Conservation (phyloP, 1,284 basidiomycete genomes). For the Cutaneotrichosporon cavernicola region DNA sequence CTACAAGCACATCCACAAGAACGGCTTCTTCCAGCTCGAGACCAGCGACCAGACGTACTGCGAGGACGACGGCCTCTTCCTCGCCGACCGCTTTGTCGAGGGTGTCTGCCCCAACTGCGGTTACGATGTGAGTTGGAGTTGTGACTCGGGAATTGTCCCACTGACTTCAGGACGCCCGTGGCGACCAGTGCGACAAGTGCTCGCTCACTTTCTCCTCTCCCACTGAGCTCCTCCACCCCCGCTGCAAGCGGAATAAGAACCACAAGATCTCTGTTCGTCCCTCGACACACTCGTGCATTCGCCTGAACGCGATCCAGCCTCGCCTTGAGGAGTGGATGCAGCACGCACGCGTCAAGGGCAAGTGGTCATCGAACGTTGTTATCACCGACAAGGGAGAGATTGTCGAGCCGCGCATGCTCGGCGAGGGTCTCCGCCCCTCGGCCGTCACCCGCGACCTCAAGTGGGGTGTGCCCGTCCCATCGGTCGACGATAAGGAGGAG, state of each 20-base stretch:
- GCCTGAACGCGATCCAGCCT: conserved; percentile 79
- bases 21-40: conserved; percentile 74
- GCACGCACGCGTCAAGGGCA: conserved; percentile 71
- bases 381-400: conserved; percentile 83
- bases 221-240: conserved; percentile 90
- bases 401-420: conserved; percentile 84
- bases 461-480: conserved; percentile 94
- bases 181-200: conserved; percentile 97
- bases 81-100: conserved; percentile 93
- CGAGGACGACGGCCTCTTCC: conserved; percentile 84
- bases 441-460: conserved; percentile 91
- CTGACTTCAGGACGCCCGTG: conserved; percentile 78
- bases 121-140: conserved; percentile 62
- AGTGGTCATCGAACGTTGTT: conserved; percentile 90
- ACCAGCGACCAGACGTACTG: conserved; percentile 90
- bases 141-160: not conserved
- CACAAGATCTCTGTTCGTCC: conserved; percentile 73
- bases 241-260: conserved; percentile 80
- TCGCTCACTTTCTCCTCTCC: conserved; percentile 84
- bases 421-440: conserved; percentile 75
- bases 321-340: conserved; percentile 86
- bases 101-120: conserved; percentile 88
- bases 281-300: conserved; percentile 94
- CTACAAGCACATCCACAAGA: conserved; percentile 76
- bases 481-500: conserved; percentile 64